Conservation (phyloP, 768 basidiomycete genomes). For the Podaxis sp. region DNA sequence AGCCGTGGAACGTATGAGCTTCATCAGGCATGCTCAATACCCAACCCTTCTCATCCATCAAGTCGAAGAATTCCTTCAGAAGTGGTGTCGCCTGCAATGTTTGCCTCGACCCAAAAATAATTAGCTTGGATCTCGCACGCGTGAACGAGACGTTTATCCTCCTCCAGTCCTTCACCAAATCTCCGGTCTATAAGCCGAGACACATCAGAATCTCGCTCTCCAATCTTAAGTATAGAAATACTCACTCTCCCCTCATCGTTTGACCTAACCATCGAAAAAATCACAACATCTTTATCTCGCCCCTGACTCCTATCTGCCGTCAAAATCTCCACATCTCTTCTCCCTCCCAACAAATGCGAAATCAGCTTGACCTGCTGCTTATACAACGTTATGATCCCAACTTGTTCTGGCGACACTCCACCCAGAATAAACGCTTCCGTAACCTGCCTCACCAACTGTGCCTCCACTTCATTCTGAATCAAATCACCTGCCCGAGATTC, state of each 20-base stretch:
- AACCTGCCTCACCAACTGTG: conserved; percentile 63
- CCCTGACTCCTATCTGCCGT: conserved; percentile 96
- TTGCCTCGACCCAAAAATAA: conserved; percentile 84
- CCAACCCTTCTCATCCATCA: conserved; percentile 78
- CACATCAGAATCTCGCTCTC: not conserved
- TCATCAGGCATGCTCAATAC: conserved; percentile 53
- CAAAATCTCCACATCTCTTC: conserved; percentile 71
- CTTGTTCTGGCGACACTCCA: conserved; percentile 66
- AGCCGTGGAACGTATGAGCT: conserved; percentile 52
- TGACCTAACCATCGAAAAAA: conserved; percentile 90
- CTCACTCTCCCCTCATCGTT: conserved; percentile 76
- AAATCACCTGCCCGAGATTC: conserved; percentile 87
- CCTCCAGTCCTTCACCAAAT: conserved; percentile 93
- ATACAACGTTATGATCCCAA: conserved; percentile 90
- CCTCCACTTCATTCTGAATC: conserved; percentile 88
- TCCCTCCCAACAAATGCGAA: conserved; percentile 54
- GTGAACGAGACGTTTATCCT: conserved; percentile 97
- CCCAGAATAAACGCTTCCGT: conserved; percentile 60
- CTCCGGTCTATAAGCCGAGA: conserved; percentile 63
- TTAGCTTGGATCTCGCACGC: conserved; percentile 83
- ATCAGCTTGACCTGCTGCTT: conserved; percentile 94
- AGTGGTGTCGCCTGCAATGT: conserved; percentile 67
- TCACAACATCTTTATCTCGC: conserved; percentile 91
- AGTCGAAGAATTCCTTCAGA: conserved; percentile 68
- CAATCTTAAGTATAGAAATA: conserved; percentile 14